These are phyloP conservation scores for Medicago ruthenica DNA, from an alignment of 306 rosid species.

Conservation along the genomic window DNA sequence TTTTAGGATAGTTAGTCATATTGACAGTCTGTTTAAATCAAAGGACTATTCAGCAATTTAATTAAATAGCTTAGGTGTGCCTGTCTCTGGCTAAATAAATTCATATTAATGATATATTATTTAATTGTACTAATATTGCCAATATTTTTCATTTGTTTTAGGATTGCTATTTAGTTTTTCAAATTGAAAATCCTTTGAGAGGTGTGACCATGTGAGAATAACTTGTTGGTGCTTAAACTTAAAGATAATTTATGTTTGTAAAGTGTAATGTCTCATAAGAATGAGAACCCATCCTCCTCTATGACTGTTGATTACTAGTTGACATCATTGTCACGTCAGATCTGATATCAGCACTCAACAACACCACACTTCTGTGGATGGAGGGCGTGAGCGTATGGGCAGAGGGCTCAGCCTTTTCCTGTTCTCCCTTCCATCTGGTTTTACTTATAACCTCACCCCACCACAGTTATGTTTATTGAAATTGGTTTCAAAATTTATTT, in stretches of 20 bases:
- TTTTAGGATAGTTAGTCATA: constrained; percentile 24
- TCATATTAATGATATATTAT: background rate
- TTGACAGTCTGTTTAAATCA: constrained; percentile 9
- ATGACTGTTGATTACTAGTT: background rate
- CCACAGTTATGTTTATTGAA: background rate
- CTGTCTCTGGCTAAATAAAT: constrained; percentile 12
- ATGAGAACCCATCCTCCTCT: background rate
- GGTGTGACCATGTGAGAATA: background rate
- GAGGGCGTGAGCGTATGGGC: background rate
- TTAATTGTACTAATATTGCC: background rate
- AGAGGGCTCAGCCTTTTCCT: background rate
- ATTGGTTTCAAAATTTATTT: background rate
- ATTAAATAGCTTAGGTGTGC: constrained; percentile 19
- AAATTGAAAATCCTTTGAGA: constrained; percentile 3
- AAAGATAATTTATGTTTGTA: background rate
- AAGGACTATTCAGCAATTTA: constrained; percentile 5
- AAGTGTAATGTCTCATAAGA: background rate
- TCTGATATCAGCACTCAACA: no score
- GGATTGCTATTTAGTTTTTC: constrained; percentile 1
- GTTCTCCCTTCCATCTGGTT: background rate
- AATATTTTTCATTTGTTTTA: background rate
- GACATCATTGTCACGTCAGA: background rate
- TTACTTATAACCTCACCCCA: background rate
- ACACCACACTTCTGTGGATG: background rate
- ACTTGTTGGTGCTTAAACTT: background rate